These are phyloP conservation scores for Vigna reflexopilosa DNA, from an alignment of 306 rosid genomes.

Conservation along the genomic window DNA sequence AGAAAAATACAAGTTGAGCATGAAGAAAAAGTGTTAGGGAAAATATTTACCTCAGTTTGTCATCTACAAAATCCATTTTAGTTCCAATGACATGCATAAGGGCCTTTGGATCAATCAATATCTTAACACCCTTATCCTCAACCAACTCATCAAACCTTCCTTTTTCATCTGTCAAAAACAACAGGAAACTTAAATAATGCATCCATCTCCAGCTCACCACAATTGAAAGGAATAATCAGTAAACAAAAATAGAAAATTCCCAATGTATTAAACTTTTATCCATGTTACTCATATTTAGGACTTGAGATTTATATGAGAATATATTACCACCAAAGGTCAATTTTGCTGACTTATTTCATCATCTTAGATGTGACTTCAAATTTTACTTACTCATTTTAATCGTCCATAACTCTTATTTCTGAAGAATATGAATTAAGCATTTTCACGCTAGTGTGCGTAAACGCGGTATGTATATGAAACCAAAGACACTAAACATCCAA, in stretches of 20 bases:
- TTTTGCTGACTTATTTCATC: neutral
- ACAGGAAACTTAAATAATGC: conserved; percentile 16
- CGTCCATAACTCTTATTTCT: neutral
- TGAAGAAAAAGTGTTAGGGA: neutral
- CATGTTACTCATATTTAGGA: neutral
- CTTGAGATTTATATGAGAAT: neutral
- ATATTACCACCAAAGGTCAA: neutral
- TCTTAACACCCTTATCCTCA: conserved; percentile 91
- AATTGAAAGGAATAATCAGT: neutral
- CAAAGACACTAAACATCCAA: neutral
- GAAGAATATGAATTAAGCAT: neutral
- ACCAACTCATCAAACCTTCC: conserved; percentile 92
- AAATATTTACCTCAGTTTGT: conserved; percentile 79
- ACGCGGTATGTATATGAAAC: neutral
- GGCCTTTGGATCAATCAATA: conserved; percentile 94
- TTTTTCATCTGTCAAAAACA: conserved; percentile 74
- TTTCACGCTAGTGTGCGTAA: neutral
- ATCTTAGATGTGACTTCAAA: neutral
- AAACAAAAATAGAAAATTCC: neutral
- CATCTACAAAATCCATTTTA: conserved; percentile 95
- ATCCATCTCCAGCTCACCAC: conserved; percentile 18
- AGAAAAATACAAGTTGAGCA: conserved; percentile 21
- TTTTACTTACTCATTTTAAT: neutral
- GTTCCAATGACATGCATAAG: conserved; percentile 98
- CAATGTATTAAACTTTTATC: neutral